phyloP scores from a whole-genome alignment of 1,284 basidiomycete genomes.

The Cryptococcus deneoformans region DNA sequence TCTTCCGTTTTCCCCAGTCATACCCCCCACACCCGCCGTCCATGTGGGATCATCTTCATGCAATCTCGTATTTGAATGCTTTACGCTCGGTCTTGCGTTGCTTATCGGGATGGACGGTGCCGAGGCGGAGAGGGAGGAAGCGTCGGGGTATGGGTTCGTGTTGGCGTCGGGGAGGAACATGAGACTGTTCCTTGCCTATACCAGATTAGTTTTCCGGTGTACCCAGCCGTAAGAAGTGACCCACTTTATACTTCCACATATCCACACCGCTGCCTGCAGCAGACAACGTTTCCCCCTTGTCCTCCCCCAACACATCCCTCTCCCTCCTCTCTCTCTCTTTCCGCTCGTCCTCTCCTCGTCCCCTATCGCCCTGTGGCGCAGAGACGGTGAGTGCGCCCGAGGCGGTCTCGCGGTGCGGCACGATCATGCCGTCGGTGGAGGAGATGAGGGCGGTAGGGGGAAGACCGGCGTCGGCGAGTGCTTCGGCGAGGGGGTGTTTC shows the following conservation, averaged over 20 bases:
- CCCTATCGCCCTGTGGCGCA: slow-evolving; percentile 19
- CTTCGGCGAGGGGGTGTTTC: slow-evolving; percentile 37
- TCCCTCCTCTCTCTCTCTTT: slow-evolving; percentile 26
- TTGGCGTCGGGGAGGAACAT: slow-evolving; percentile 79
- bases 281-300: slow-evolving; percentile 54
- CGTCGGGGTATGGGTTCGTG: slow-evolving; percentile 67
- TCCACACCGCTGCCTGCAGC: slow-evolving; percentile 60
- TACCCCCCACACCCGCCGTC: slow-evolving; percentile 48
- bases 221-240: slow-evolving; percentile 14
- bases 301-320: slow-evolving; percentile 62
- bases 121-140: slow-evolving; percentile 47
- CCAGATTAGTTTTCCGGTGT: too few species aligned
- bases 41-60: slow-evolving; percentile 56
- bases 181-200: slow-evolving; percentile 77
- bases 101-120: too few species aligned
- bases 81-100: slow-evolving; percentile 56
- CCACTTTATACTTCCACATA: slow-evolving; percentile 83
- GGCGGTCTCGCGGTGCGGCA: slow-evolving; percentile 38
- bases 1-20: too few species aligned
- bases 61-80: slow-evolving; percentile 74
- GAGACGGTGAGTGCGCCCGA: slow-evolving; percentile 12
- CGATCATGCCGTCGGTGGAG: slow-evolving; percentile 37
- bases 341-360: slow-evolving; percentile 34
- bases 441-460: slow-evolving; percentile 47
- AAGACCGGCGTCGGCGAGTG: slow-evolving; percentile 42